Evolutionary conservation across 2,329 filamentous ascomycete species (phyloP).

Genomic region (Epicoccum nigrum): DNA sequence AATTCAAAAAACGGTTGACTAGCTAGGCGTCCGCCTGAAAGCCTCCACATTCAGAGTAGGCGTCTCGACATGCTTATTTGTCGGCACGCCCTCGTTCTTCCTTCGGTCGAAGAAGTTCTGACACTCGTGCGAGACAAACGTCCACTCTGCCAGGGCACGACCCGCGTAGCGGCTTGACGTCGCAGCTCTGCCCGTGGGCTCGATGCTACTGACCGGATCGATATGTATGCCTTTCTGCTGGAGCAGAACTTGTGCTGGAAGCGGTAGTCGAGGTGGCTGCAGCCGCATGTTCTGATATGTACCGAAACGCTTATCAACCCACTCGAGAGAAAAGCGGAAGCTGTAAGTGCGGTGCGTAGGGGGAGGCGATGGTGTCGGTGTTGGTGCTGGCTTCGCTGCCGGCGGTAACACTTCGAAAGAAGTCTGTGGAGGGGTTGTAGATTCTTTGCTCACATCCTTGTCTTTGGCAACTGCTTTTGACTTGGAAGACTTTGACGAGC

Average conservation of each 20-base stretch:
- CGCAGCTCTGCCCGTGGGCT: conserved; percentile 47
- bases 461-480: conserved; percentile 45
- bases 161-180: conserved; percentile 66
- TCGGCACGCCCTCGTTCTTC: conserved; percentile 72
- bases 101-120: conserved; percentile 81
- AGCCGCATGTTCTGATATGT: conserved; percentile 67
- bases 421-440: conserved; percentile 7
- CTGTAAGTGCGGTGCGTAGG: conserved; percentile 64
- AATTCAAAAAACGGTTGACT: conserved; percentile 6
- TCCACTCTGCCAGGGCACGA: conserved; percentile 79
- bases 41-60: conserved; percentile 69
- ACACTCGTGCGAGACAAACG: conserved; percentile 74
- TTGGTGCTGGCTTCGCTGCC: conserved; percentile 17
- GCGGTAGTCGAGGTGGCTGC: conserved; percentile 70
- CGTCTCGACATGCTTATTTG: conserved; percentile 72
- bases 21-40: conserved; percentile 58
- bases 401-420: conserved; percentile 8
- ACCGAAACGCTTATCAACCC: conserved; percentile 63
- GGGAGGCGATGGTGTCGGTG: conserved; percentile 54
- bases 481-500: conserved; percentile 51
- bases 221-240: conserved; percentile 48
- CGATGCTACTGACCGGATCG: conserved; percentile 29
- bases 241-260: conserved; percentile 70
- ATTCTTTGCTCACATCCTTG: conserved; percentile 23
- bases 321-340: conserved; percentile 78